Base-by-base conservation (phyloP, 768 basidiomycete genomes). In the Hemileccinum rubropunctum region DNA sequence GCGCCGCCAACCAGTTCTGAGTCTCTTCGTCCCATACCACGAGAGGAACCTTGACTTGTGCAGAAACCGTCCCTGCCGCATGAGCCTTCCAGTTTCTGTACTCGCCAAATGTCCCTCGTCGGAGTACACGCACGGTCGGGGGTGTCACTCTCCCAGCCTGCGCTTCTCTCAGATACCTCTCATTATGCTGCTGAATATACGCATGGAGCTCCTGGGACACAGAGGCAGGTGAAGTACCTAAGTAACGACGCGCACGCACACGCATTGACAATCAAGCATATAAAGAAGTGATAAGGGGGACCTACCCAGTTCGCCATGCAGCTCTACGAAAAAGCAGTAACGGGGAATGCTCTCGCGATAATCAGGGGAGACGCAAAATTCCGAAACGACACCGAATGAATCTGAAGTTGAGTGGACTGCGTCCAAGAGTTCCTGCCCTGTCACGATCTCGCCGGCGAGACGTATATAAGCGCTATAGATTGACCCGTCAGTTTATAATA, bases 261-360 rank as follows among this genome's bases (percentile, higher is more conserved):
- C 2, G 28, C 28, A 12, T n/a, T 41, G 15, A 45, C 36, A 12
- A 7, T 1, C 28, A 8, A 17, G 20, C 13, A 21, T 27, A 7
- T 8, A 30, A 9, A 8, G 14, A 9, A 4, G 7, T 4, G 14
- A 27, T 6, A 10, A 26, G 13, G 18, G 6, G 28, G 20, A 53
- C 57, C 3, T 34, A 55, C 63, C 51, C 1, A 47, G 34, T 3
- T 48, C 46, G 3, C 43, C 49, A 6, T 17, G 53, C 14, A 23
- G 45, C 32, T 65, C 59, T 0, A 66, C 53, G 45, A 59, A 59
- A 32, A 59, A 61, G 33, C 51, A 47, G 26, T 57, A 64, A 8
- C 62, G 52, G 1, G 54, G 48, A 11, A 50, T 51, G 10, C 33
- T 49, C 35, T 52, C 39, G 17, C 60, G 52, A 13, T 53, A 54